Percentiles rank a stretch among this genome's conserved stretches.
Evolutionary conservation across 345 rosid genomes (phyloP).

Genomic region (Bruguiera sexangula): DNA sequence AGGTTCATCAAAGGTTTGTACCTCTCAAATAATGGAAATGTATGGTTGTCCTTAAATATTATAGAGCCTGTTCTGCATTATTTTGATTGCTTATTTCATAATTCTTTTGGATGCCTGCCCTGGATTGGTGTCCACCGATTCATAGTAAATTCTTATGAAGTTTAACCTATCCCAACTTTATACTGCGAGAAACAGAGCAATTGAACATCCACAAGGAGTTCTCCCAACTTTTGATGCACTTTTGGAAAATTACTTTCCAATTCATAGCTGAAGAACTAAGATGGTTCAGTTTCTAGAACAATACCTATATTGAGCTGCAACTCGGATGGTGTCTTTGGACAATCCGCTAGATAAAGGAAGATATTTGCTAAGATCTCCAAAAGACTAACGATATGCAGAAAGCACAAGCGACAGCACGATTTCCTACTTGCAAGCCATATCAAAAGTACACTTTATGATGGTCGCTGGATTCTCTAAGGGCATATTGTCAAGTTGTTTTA

Average conservation of each 20-base stretch:
- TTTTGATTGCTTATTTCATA: constrained; percentile 19
- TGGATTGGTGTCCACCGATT: no score
- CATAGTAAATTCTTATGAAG: no score
- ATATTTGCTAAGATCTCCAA: neutral
- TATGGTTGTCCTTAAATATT: constrained; percentile 15
- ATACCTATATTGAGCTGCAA: no score
- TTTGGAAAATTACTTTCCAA: no score
- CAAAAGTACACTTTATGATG: neutral
- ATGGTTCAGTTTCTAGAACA: no score
- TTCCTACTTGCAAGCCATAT: neutral
- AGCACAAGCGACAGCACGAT: neutral
- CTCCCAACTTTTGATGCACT: no score
- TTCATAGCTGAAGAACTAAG: no score
- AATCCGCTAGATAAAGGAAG: neutral
- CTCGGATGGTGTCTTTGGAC: neutral
- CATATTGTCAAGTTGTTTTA: neutral
- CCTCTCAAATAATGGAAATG: constrained; percentile 23
- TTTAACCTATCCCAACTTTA: no score
- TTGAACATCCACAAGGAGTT: no score
- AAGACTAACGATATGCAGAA: neutral
- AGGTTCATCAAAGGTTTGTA: constrained; percentile 19
- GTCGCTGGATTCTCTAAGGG: neutral
- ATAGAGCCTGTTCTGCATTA: constrained; percentile 21
- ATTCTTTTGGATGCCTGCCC: no score
- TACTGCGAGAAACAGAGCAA: no score